These are phyloP conservation scores for Echinochloa phyllopogon DNA, from an alignment of 176 grass and related monocot species.

Conservation along the genomic window DNA sequence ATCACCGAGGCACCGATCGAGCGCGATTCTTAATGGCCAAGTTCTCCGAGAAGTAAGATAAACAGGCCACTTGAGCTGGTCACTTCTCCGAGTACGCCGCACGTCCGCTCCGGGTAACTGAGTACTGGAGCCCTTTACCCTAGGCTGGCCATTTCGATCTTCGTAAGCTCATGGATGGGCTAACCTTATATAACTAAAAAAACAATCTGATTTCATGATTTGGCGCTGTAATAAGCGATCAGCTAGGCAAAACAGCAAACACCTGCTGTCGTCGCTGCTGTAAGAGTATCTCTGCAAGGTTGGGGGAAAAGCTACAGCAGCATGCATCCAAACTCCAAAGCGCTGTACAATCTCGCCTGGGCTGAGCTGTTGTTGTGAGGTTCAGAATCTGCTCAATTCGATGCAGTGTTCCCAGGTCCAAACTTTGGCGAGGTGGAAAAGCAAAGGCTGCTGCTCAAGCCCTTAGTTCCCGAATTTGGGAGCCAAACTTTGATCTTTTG, in stretches of 20 bases:
- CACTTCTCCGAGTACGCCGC: conserved; percentile 14
- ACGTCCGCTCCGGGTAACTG: not conserved
- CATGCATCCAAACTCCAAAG: conserved; percentile 5
- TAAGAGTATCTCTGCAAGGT: conserved; percentile 24
- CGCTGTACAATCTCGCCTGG: conserved; percentile 12
- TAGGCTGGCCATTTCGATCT: not conserved
- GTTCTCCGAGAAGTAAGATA: not conserved
- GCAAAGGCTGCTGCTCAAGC: conserved; percentile 32
- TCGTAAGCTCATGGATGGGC: not conserved
- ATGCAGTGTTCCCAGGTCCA: not conserved
- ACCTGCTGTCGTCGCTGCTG: not conserved
- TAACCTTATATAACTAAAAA: no score
- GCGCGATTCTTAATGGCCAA: not conserved
- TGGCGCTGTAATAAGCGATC: not conserved
- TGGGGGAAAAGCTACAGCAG: conserved; percentile 32
- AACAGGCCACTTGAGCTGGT: not conserved
- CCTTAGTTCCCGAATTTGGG: no score
- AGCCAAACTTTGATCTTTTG: no score
- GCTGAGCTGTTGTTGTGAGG: not conserved
- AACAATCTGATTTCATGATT: not conserved
- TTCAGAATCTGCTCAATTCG: conserved; percentile 24
- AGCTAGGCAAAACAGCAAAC: not conserved
- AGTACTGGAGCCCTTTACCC: not conserved
- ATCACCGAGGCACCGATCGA: conserved; percentile 22
- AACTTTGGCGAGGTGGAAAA: conserved; percentile 30